phyloP scores from a whole-genome alignment of 1,139 yeast species.

The Kodamaea alishanica region DNA sequence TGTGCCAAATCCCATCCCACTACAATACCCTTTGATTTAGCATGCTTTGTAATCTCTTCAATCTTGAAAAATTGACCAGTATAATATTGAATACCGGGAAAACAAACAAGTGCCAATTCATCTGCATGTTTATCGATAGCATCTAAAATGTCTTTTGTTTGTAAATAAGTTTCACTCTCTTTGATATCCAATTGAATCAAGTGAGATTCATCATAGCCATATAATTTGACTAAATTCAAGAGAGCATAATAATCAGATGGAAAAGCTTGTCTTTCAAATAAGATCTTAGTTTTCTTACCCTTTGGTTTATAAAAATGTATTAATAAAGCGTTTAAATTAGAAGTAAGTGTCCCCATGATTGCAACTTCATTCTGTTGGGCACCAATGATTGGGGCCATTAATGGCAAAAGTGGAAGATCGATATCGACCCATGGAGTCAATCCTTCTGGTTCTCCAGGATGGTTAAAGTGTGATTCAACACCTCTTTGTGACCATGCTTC shows the following conservation, averaged over 20 bases:
- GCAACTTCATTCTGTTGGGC: constrained; percentile 74
- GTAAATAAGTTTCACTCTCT: constrained; percentile 50
- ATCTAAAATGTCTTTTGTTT: constrained; percentile 59
- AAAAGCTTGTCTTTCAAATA: constrained; percentile 83
- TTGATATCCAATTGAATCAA: constrained; percentile 56
- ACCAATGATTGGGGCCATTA: constrained; percentile 73
- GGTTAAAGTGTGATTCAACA: constrained; percentile 81
- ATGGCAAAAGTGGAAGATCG: constrained; percentile 69
- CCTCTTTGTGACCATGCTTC: constrained; percentile 79
- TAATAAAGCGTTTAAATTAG: constrained; percentile 72
- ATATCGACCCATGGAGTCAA: constrained; percentile 75
- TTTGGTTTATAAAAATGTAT: constrained; percentile 71
- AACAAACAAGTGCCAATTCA: constrained; percentile 66
- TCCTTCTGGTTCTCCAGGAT: constrained; percentile 43
- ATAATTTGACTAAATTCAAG: constrained; percentile 63
- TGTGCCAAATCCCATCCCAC: constrained; percentile 98
- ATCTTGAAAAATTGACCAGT: constrained; percentile 88
- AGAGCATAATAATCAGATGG: constrained; percentile 92
- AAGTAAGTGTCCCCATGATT: constrained; percentile 80
- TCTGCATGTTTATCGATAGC: constrained; percentile 57
- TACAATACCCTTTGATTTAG: constrained; percentile 43
- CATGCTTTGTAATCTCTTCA: constrained; percentile 57
- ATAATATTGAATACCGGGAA: constrained; percentile 89
- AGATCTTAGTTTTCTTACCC: constrained; percentile 58
- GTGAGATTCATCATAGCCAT: constrained; percentile 56